Percentiles rank a stretch among this genome's conserved stretches.
These are phyloP conservation scores for Fraxinus angustifolia DNA, from an alignment of 305 asterid genomes.

Conservation along the genomic window DNA sequence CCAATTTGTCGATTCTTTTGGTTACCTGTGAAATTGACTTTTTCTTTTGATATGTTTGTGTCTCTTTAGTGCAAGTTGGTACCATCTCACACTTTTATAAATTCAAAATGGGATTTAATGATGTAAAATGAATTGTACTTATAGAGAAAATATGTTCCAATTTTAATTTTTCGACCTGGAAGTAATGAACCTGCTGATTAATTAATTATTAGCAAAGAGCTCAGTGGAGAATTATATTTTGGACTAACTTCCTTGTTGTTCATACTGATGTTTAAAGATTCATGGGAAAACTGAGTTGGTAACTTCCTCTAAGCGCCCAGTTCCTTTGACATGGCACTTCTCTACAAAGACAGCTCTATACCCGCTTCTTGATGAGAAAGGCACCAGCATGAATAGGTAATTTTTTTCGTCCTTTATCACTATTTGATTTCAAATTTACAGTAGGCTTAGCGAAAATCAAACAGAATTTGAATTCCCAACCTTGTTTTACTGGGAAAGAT, in stretches of 20 bases:
- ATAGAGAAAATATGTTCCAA: conserved; percentile 5
- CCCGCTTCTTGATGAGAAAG: conserved; percentile 92
- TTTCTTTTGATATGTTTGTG: background rate
- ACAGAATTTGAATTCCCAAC: background rate
- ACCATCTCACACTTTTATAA: background rate
- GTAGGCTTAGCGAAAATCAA: conserved; percentile 11
- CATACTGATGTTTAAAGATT: conserved; percentile 52
- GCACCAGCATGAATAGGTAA: conserved; percentile 92
- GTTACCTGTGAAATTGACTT: conserved; percentile 9
- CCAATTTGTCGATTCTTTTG: conserved; percentile 1
- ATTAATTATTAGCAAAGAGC: conserved; percentile 10
- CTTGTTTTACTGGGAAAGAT: conserved; percentile 7
- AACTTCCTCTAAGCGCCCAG: conserved; percentile 90
- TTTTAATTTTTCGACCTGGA: conserved; percentile 10
- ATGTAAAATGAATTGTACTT: background rate
- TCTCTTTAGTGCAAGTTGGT: conserved; percentile 14
- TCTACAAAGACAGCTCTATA: conserved; percentile 73
- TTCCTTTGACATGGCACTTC: conserved; percentile 95
- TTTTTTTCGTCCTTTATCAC: conserved; percentile 15
- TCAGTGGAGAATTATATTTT: background rate
- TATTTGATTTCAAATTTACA: conserved; percentile 7
- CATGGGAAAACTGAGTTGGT: conserved; percentile 97
- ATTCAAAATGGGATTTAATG: background rate
- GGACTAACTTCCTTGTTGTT: conserved; percentile 24
- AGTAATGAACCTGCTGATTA: conserved; percentile 2